A percentile compares a stretch with the other conserved stretches of the same genome.
phyloP scores from a whole-genome alignment of 768 basidiomycete genomes.

The Galerina sulciceps region DNA sequence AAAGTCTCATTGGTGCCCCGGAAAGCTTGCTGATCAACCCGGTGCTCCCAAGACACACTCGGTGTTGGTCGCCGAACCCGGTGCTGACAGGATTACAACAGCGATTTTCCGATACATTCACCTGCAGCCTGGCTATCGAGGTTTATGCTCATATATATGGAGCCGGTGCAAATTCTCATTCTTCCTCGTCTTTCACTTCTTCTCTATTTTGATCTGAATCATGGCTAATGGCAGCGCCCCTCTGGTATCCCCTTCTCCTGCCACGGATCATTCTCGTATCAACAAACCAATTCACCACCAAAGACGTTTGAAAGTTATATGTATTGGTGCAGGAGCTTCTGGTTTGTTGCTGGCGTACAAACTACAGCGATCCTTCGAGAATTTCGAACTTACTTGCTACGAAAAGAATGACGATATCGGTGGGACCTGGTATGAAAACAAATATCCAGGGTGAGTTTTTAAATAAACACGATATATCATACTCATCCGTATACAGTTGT shows the following conservation, averaged over 20 bases:
- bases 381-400: constrained; percentile 34
- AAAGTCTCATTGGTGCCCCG: no score
- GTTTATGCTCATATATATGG: no score
- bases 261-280: background rate
- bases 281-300: constrained; percentile 31
- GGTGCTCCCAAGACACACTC: no score
- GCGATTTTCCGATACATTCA: background rate
- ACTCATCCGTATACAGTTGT: constrained; percentile 7
- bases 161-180: no score
- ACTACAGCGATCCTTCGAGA: constrained; percentile 37
- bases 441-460: constrained; percentile 34
- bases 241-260: background rate
- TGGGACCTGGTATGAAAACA: constrained; percentile 41
- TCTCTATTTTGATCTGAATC: no score
- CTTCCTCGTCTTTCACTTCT: no score
- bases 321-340: constrained; percentile 41
- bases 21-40: no score
- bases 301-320: constrained; percentile 31
- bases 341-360: constrained; percentile 37
- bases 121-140: no score
- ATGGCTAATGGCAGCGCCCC: background rate
- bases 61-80: no score
- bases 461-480: background rate
- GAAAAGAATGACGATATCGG: constrained; percentile 36
- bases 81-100: no score